Evolutionary conservation across 306 rosid genomes (phyloP), one percentile per base, ranked within the genome.

Genomic region (Pachyrhizus erosus): DNA sequence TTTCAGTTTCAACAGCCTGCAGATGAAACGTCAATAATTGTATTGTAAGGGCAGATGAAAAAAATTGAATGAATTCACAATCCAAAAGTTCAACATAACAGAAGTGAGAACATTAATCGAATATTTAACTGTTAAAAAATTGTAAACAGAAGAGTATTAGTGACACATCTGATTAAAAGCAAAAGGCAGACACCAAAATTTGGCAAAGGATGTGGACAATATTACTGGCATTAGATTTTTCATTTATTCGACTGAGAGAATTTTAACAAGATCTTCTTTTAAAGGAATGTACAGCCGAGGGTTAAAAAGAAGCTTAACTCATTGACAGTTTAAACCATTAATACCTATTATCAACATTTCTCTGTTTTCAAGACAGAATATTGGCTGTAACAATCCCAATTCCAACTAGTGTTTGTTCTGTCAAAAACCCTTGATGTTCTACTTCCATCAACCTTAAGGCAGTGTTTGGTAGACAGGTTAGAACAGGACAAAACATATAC

Each of bases 1-100:
- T 92, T 73, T 93, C 99, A 51, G 96, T 86, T 78, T 91, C 96
- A 89, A 96, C 98, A 57, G 87, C 49, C 98, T 93, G 94, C 87
- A 87, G 69, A 84, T 70, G 62, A 86, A 10, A 82, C 58, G 45
- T 52, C 29, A 73, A 54, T 75, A 9, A 69, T 21, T 31, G 69
- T 15, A 39, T 27, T 37, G 27, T 40, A 9, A 71, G 33, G 72
- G 70, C 4, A 54, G 78, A 39, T 24, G 42, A 57, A 49, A 46
- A 48, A 49, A 79, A 29, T 57, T 15, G 24, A 83, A 71, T 7
- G 73, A 70, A 65, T 52, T 70, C 68, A 31, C 24, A 55, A 66
- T 18, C 34, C 23, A 34, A 77, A 26, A 70, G 46, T 7, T 34
- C 18, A 15, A 69, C 43, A 43, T 24, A 76, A 72, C 76, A 57